A percentile compares a stretch with the other conserved stretches of the same genome.
Evolutionary conservation across 2,329 filamentous ascomycete species (phyloP).

Genomic region (Ceratocystis cacaofunesta): DNA sequence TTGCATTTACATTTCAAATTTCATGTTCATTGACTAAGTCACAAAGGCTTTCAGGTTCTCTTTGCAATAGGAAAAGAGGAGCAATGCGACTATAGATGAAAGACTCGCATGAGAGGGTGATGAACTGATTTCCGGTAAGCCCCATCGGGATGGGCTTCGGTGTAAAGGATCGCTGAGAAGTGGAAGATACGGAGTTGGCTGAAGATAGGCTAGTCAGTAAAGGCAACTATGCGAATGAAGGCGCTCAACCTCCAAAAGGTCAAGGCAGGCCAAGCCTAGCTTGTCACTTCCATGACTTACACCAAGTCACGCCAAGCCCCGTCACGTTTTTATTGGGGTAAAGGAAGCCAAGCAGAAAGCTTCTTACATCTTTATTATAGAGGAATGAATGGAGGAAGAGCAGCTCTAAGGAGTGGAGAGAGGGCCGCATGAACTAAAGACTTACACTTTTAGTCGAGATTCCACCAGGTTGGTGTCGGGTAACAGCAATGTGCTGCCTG

Average conservation of each 20-base stretch:
- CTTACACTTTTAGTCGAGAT: too few relatives aligned
- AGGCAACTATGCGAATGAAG: not conserved
- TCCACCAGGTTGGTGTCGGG: too few relatives aligned
- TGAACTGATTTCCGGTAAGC: not conserved
- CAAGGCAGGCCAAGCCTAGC: too few relatives aligned
- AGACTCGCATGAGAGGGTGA: not conserved
- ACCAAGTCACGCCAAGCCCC: not conserved
- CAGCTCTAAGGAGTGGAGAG: too few relatives aligned
- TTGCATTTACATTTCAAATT: not conserved
- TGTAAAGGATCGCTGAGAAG: not conserved
- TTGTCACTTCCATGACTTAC: not conserved
- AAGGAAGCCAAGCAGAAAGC: not conserved
- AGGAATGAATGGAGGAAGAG: too few relatives aligned
- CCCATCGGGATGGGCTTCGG: not conserved
- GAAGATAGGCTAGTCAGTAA: not conserved
- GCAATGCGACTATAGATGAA: not conserved
- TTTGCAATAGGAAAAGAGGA: not conserved
- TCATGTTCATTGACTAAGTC: too few relatives aligned
- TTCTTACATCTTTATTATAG: too few relatives aligned
- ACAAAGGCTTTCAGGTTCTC: not conserved
- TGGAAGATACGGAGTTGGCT: not conserved
- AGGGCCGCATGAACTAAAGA: too few relatives aligned
- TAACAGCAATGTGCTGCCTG: too few relatives aligned
- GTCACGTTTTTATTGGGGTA: not conserved
- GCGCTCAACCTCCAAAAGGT: not conserved